Evolutionary conservation across 2,329 filamentous ascomycete species (phyloP), one percentile per base, ranked within the genome.

Genomic region (Cladophialophora bantiana): DNA sequence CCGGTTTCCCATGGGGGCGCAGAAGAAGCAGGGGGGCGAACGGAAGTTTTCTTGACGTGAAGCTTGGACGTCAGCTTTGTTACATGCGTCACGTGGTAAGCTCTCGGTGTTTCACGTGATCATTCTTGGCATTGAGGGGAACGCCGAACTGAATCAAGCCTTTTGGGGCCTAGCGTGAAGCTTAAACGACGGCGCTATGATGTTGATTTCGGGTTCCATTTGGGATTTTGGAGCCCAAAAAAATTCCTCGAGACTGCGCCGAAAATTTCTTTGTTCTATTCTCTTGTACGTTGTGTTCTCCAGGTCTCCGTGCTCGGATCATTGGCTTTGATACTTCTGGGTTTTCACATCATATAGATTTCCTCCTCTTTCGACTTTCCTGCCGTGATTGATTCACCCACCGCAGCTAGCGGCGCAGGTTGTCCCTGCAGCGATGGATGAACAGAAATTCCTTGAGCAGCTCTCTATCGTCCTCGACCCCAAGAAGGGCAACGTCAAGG

Each of bases 401-500:
- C 36, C 48, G 26, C 53, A 40, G 40, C 35, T 53, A 54, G 59
- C 48, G 26, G 35, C 48, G 45, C 59, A 45, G 57, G 52, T 20
- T 32, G 55, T 52, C 36, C 45, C 59, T 59, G 58, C 68, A 79
- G 68, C 76, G 18, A 94, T 94, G 91, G 89, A 93, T 80, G 86
- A 92, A 79, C 89, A 92, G 80, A 88, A 91, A 82, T 93, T 97
- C 78, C 86, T 95, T 73, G 86, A 90, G 83, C 88, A 97, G 82
- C 88, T 97, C 78, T 88, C 95, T 85, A 90, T 91, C 82, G 89
- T 94, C 75, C 87, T 96, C 81, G 89, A 72, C 53, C 67, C 95
- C 77, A 90, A 96, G 81, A 97, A 93, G 72, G 89, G 92, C 74
- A 89, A 89, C 81, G 89, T 96, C 80, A 96, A 97, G 86, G 88